phyloP scores from a whole-genome alignment of 306 rosid genomes.

The Elaeagnus macrophylla region DNA sequence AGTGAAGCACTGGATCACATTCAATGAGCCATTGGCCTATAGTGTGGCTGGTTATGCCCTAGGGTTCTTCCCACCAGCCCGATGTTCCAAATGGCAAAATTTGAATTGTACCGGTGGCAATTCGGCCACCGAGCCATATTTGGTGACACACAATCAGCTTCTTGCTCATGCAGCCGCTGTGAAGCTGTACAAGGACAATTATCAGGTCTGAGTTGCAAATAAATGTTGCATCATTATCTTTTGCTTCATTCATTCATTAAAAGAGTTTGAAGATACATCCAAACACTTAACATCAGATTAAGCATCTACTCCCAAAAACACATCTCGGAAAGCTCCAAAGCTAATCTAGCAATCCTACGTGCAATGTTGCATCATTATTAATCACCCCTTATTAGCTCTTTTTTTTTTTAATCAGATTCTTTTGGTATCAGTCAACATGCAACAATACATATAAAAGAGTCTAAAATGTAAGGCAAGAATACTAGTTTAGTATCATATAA shows the following conservation, averaged over 20 bases:
- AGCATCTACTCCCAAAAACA: too few species aligned
- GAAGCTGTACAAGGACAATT: constrained; percentile 28
- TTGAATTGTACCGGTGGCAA: constrained; percentile 35
- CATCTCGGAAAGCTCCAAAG: too few species aligned
- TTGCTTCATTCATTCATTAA: background rate
- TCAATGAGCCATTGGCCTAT: constrained; percentile 31
- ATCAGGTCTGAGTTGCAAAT: constrained; percentile 25
- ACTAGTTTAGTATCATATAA: too few species aligned
- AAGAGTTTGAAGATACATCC: background rate
- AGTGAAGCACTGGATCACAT: constrained; percentile 34
- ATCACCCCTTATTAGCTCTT: too few species aligned
- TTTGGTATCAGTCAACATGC: too few species aligned
- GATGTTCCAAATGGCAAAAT: constrained; percentile 32
- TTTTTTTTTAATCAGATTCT: too few species aligned
- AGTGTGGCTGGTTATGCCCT: constrained; percentile 23
- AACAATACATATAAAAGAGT: too few species aligned
- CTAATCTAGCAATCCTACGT: too few species aligned
- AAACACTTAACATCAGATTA: too few species aligned
- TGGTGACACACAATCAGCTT: constrained; percentile 31
- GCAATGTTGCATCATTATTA: too few species aligned
- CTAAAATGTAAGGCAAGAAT: too few species aligned
- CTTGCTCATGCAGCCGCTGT: constrained; percentile 47
- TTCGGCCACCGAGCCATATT: constrained; percentile 36
- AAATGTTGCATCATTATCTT: background rate
- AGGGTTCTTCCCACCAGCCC: constrained; percentile 25